Evolutionary conservation across 768 basidiomycete genomes (phyloP).

Genomic region (Pluteus cervinus): DNA sequence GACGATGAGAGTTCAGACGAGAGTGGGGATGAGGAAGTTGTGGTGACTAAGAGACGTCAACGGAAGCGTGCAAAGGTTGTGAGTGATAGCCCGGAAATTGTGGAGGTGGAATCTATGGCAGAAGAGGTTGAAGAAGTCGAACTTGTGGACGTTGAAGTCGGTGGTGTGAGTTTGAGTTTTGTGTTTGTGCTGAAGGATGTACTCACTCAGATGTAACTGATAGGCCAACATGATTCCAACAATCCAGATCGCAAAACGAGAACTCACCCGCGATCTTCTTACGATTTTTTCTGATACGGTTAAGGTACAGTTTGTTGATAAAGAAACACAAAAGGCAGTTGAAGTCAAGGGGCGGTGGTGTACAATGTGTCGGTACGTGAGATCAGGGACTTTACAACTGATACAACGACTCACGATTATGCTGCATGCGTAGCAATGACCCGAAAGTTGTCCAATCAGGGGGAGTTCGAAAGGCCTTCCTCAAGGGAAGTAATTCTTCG

Average conservation of each 20-base stretch:
- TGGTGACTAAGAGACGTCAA: no score
- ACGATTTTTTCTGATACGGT: conserved; percentile 3
- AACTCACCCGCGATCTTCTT: not conserved
- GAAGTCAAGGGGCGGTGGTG: conserved; percentile 1
- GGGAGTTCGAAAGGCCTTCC: conserved; percentile 1
- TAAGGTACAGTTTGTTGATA: conserved; percentile 1
- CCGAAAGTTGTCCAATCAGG: not conserved
- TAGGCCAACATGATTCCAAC: not conserved
- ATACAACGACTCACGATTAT: not conserved
- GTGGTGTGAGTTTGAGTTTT: conserved; percentile 1
- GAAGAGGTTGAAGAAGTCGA: not conserved
- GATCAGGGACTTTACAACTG: not conserved
- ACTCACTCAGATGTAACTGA: not conserved
- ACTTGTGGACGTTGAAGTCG: not conserved
- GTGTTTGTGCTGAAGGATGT: not conserved
- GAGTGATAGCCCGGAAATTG: no score
- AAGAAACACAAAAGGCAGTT: not conserved
- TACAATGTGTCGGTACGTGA: not conserved
- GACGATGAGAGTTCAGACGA: no score
- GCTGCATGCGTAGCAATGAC: conserved; percentile 1
- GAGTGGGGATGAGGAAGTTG: no score
- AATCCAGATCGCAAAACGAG: not conserved
- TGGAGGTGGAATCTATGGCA: not conserved
- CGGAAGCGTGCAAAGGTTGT: no score
- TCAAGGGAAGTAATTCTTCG: conserved; percentile 2